phyloP scores from a whole-genome alignment of 2,329 filamentous ascomycete species.

The Pyrenophora graminea region DNA sequence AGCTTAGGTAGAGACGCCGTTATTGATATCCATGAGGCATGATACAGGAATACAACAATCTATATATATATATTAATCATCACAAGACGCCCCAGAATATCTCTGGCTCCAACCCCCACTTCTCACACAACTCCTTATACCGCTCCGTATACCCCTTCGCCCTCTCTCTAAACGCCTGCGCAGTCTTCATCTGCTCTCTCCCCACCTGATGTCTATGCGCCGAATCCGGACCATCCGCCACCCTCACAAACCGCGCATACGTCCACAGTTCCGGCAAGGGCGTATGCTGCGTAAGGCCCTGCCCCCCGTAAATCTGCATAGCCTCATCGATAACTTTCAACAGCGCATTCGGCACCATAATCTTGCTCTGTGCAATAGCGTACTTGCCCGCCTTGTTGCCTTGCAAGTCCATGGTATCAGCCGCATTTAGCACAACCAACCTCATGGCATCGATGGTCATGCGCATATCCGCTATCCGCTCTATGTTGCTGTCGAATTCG shows the following conservation, averaged over 20 bases:
- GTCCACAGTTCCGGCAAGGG: slow-evolving; percentile 51
- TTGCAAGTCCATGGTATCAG: slow-evolving; percentile 49
- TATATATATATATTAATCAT: neutral
- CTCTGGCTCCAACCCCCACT: slow-evolving; percentile 39
- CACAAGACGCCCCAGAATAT: slow-evolving; percentile 37
- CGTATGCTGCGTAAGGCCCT: slow-evolving; percentile 50
- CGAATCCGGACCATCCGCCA: slow-evolving; percentile 50
- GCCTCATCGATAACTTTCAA: slow-evolving; percentile 50
- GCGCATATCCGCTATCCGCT: slow-evolving; percentile 50
- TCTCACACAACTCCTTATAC: slow-evolving; percentile 43
- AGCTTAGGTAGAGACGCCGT: slow-evolving; percentile 26
- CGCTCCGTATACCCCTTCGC: slow-evolving; percentile 43
- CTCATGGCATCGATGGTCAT: slow-evolving; percentile 49
- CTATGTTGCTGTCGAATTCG: slow-evolving; percentile 50
- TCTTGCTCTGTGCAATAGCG: slow-evolving; percentile 51
- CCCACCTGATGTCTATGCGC: slow-evolving; percentile 51
- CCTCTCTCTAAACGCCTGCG: slow-evolving; percentile 39
- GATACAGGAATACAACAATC: neutral
- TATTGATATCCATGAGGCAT: slow-evolving; percentile 23
- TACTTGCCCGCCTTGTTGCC: slow-evolving; percentile 49
- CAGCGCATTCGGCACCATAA: slow-evolving; percentile 48
- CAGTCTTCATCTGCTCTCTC: slow-evolving; percentile 50
- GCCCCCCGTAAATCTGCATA: slow-evolving; percentile 51
- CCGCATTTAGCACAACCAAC: slow-evolving; percentile 49
- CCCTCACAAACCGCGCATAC: slow-evolving; percentile 49